Evolutionary conservation across 805 yeast genomes (phyloP), one percentile per base, ranked within the genome.

Genomic region (Saccharomycopsis schoenii): DNA sequence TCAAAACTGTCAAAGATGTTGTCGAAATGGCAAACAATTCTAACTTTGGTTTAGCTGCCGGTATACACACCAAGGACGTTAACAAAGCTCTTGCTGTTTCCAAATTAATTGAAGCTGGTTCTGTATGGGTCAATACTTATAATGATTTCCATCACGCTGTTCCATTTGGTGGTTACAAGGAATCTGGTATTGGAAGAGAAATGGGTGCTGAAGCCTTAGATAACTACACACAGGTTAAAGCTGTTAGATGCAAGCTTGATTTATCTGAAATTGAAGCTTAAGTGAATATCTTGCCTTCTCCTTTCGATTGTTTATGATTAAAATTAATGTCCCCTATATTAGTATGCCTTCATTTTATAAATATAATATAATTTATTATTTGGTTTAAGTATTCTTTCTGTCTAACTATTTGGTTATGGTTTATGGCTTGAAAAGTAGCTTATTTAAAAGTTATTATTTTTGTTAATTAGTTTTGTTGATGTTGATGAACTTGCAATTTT

Each of bases 181-280:
- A 84, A 80, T 86, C 94, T 61, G 98, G 98, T 74, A 78, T 87
- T 64, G 97, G 98, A 71, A 83, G 96, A 74, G 97, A 93, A 79
- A 84, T 91, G 81, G 97, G 97, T 70, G 82, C 81, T 64, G 92
- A 89, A 66, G 96, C 96, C 61, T 75, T 93, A 69, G 88, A 86
- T 63, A 86, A 85, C 74, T 93, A 91, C 80, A 84, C 89, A 65
- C 96, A 89, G 73, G 80, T 79, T 66, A 93, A 92, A 80, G 87
- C 97, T 59, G 96, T 92, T 62, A 81, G 85, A 77, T 70, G 77
- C 63, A 77, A 68, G 62, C 58, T 56, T n/a, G 51, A 56, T 24
- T 56, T 56, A 47, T 25, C 36, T 24, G 52, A 56, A 41, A n/a
- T 56, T 24, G 40, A 56, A 24, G 52, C 52, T 47, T 47, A 25